Base-by-base conservation (phyloP, 2,329 filamentous ascomycete genomes). In the Gaeumannomyces sp. region DNA sequence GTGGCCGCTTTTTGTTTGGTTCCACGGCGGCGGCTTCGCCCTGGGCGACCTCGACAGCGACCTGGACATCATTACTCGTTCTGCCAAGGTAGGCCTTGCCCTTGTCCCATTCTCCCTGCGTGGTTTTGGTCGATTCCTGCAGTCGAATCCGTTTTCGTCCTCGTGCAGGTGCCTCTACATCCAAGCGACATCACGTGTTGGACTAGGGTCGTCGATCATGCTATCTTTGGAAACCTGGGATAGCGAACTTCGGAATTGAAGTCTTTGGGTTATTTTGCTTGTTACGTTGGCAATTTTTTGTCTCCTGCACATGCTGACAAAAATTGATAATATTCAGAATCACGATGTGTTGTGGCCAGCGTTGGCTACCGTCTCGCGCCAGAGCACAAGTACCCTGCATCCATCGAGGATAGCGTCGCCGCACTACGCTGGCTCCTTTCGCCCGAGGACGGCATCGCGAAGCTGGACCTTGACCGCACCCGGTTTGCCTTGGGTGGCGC, bases 311-410 rank as follows among this genome's bases (percentile, higher is more conserved):
- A 29, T 13, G 11, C 33, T 35, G 33, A 35, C 33, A 35, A 35
- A 11, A 8, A 35, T 35, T 13, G 11, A 35, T 13, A 35, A 29
- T 38, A 8, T 2, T 10, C 3, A 63, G 62, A 58, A 33, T 50
- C 62, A 28, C 50, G 33, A 1, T 63, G 62, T 22, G 65, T 71
- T 14, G 68, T 89, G 64, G 81, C 89, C 66, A 85, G 79, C 65
- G 77, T 83, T 1, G 78, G 80, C 50, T 85, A 85, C 69, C 73
- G 80, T 0, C 74, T 83, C 16, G 80, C 80, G 1, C 83, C 83
- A 0, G 81, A 83, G 66, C 72, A 79, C 62, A 74, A 74, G 10
- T 82, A 80, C 65, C 81, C 82, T 0, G 72, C 69, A 5, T 75
- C 76, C 2, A 70, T 83, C 4, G 71, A 82, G 56, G 82, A 85